Evolutionary conservation across 116 monocot species (phyloP).

Genomic region (Zostera marina): DNA sequence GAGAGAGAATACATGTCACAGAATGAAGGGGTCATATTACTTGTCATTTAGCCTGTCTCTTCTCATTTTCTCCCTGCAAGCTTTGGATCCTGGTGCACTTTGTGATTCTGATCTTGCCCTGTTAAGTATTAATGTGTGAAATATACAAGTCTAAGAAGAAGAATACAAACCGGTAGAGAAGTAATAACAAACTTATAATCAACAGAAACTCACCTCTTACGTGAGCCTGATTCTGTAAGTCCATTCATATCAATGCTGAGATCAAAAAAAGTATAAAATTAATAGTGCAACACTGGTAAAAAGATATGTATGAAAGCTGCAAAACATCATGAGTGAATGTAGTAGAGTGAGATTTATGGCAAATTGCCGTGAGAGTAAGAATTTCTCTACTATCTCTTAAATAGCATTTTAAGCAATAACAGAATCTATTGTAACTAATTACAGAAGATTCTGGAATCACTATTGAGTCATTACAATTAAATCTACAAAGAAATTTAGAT

Average conservation of each 20-base stretch:
- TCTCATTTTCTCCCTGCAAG: slow-evolving; percentile 91
- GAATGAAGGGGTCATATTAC: slow-evolving; percentile 18
- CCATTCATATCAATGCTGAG: slow-evolving; percentile 9
- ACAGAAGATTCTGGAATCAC: no score
- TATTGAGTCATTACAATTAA: no score
- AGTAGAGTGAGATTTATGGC: neutral
- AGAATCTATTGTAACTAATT: no score
- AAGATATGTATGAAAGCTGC: neutral
- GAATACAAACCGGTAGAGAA: neutral
- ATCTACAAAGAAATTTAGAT: no score
- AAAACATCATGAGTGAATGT: slow-evolving; percentile 1
- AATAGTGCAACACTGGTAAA: neutral
- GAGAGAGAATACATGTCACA: neutral
- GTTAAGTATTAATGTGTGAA: slow-evolving; percentile 5
- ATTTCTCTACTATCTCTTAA: no score
- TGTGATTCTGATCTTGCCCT: slow-evolving; percentile 57
- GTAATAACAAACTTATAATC: neutral
- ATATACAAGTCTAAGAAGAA: neutral
- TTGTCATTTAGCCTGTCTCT: slow-evolving; percentile 86
- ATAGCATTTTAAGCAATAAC: no score
- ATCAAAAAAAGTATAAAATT: neutral
- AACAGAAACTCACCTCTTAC: slow-evolving; percentile 9
- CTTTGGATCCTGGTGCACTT: slow-evolving; percentile 52
- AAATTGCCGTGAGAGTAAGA: neutral
- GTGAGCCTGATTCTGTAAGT: slow-evolving; percentile 4